Base-by-base conservation (phyloP, 257 asterid genomes). In the Salvia miltiorrhiza region DNA sequence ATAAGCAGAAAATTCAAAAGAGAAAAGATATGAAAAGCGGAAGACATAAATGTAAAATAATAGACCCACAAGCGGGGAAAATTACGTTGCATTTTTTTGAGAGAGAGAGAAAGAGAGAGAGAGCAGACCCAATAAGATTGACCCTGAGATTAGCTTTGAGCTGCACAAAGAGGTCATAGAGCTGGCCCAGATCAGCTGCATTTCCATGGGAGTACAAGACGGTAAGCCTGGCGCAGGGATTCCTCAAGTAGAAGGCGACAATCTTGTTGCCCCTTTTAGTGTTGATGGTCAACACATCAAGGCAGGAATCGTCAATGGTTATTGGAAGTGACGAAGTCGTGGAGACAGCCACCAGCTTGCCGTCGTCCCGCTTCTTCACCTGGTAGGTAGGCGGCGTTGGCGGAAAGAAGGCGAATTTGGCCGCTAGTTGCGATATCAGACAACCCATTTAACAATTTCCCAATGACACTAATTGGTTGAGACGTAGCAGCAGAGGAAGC, bases 121-220 rank as follows among this genome's bases (percentile, higher is more conserved):
- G 30, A 61, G 47, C 83, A 72, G 71, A 92, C 98, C 98, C 98
- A 76, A 93, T 81, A 64, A 93, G 92, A 83, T 93, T 93, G 82
- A 93, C 96, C 77, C 96, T 84, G 60, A 93, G 96, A 86, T 93
- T 93, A 58, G 97, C 93, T 78, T 88, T 90, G 79, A 93, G 98
- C 83, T 93, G 98, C 23, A 90, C 81, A 85, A 93, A 93, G 77
- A 93, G 91, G 78, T 93, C 98, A 80, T 88, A 93, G 65, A 93
- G 96, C 78, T 93, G 98, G 63, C 98, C 98, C 75, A 93, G 93
- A 90, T 93, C 98, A 84, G 98, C 96, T 13, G 98, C 98, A 87
- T 93, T 93, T 48, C 98, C 98, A 78, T 93, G 98, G 39, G 97
- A 90, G 73, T 93, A 93, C 62, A 93, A 79, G 63, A 93, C 71